Evolutionary conservation across 176 grass and related monocot species (phyloP).

Genomic region (Echinochloa phyllopogon): DNA sequence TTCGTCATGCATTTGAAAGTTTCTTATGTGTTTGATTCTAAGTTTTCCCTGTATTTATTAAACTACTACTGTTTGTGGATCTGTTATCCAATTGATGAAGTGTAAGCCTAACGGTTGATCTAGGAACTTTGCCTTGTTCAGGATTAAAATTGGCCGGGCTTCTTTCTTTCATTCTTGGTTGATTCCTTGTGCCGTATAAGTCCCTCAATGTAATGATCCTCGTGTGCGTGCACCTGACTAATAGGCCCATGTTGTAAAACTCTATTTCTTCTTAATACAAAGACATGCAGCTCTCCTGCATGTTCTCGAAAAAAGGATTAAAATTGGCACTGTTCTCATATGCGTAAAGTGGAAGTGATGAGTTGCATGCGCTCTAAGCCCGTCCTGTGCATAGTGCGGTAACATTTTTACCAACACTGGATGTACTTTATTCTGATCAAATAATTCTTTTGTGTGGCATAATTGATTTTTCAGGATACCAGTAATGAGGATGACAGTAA

Average conservation of each 20-base stretch:
- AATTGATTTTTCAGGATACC: constrained; percentile 4
- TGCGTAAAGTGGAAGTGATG: background rate
- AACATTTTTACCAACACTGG: background rate
- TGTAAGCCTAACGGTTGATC: background rate
- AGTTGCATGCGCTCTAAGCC: background rate
- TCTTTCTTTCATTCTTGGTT: too few relatives aligned
- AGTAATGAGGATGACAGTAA: constrained; percentile 48
- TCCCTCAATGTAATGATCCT: too few relatives aligned
- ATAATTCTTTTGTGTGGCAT: constrained; percentile 14
- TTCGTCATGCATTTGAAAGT: background rate
- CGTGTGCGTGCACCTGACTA: too few relatives aligned
- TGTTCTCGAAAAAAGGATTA: background rate
- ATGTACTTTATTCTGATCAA: background rate
- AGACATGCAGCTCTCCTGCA: too few relatives aligned
- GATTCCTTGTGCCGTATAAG: too few relatives aligned
- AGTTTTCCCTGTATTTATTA: constrained; percentile 16
- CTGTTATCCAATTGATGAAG: background rate
- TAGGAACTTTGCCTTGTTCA: background rate
- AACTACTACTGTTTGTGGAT: background rate
- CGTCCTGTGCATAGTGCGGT: background rate
- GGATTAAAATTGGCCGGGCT: background rate
- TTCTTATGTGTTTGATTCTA: background rate
- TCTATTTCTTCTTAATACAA: too few relatives aligned
- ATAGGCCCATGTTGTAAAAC: too few relatives aligned
- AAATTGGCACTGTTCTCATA: constrained; percentile 7